Base-by-base conservation (phyloP, 768 basidiomycete species). In the Guyanaporus albipodus region DNA sequence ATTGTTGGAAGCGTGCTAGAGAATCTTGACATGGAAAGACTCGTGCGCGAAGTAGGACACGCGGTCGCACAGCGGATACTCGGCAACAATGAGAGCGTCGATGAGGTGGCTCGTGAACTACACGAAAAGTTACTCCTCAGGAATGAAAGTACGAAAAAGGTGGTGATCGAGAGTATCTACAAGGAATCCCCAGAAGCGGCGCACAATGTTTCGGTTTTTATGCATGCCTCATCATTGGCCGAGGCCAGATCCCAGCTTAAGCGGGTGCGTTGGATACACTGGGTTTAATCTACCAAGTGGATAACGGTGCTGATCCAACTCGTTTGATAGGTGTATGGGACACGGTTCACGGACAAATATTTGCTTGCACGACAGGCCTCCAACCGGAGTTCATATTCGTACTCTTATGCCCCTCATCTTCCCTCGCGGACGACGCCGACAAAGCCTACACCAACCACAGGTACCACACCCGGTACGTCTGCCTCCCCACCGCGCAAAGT, bases 291-390 rank as follows among this genome's bases (percentile, higher is more conserved):
- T 10, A 17, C 15, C 0, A 6, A n/a, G 29, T 8, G 26, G 32
- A 33, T 47, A 54, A 35, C 38, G 32, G 15, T 47, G 23, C 54
- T 50, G 27, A 55, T 32, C 19, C 11, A 3, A 23, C 35, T 48
- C 27, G 46, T 42, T 50, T 32, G 4, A 22, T 62, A 96, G 93
- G 88, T 96, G 38, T 82, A 85, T 39, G 91, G 91, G n/a, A 90
- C 91, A 33, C 87, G 95, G 4, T 95, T 97, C 72, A 97, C 95
- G 17, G 94, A 98, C 56, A 94, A 95, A 66, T 98, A 97, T 66
- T 78, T 94, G 22, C 79, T 83, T 56, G 82, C 85, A 26, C 78
- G 87, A 38, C 77, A 83, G 58, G 62, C 77, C 18, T 66, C 78
- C 46, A 70, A 74, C 27, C 78, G 86, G 32, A 71, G 69, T 49